Percentiles rank a stretch among this genome's conserved stretches.
Evolutionary conservation across 192 early-diverging fungal species (phyloP).

Genomic region (Coemansia guatemalensis): DNA sequence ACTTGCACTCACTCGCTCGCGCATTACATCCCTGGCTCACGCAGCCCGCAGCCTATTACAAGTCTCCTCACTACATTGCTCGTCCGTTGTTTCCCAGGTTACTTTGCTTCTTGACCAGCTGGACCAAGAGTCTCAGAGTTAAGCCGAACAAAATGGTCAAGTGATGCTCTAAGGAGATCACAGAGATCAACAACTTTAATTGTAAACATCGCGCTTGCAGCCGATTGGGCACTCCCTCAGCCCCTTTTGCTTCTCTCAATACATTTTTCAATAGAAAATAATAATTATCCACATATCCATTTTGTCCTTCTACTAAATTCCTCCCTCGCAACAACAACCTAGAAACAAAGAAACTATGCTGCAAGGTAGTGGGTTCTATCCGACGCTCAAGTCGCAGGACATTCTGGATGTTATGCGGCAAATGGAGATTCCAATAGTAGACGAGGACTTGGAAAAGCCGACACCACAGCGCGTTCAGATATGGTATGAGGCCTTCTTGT

Average conservation of each 20-base stretch:
- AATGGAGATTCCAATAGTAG: slow-evolving; percentile 66
- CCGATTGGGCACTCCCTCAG: background rate
- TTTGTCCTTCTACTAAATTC: slow-evolving; percentile 1
- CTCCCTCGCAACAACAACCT: background rate
- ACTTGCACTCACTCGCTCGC: background rate
- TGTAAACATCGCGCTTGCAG: background rate
- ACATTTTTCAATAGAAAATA: background rate
- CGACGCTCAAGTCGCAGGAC: slow-evolving; percentile 68
- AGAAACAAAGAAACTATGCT: slow-evolving; percentile 11
- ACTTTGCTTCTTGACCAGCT: slow-evolving; percentile 5
- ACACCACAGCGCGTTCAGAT: slow-evolving; percentile 63
- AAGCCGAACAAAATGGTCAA: background rate
- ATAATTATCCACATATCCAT: background rate
- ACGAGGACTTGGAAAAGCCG: slow-evolving; percentile 75
- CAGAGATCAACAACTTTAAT: background rate
- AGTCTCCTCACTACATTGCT: background rate
- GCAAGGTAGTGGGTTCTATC: slow-evolving; percentile 58
- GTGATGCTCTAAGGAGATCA: background rate
- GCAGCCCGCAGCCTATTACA: slow-evolving; percentile 1
- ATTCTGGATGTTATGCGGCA: slow-evolving; percentile 78
- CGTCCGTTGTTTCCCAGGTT: slow-evolving; percentile 1
- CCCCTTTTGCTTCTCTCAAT: background rate
- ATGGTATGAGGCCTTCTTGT: slow-evolving; percentile 72
- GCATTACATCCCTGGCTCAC: background rate
- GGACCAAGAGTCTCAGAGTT: background rate